Conservation (phyloP, 495 filamentous ascomycete genomes). For the Physcia stellaris region DNA sequence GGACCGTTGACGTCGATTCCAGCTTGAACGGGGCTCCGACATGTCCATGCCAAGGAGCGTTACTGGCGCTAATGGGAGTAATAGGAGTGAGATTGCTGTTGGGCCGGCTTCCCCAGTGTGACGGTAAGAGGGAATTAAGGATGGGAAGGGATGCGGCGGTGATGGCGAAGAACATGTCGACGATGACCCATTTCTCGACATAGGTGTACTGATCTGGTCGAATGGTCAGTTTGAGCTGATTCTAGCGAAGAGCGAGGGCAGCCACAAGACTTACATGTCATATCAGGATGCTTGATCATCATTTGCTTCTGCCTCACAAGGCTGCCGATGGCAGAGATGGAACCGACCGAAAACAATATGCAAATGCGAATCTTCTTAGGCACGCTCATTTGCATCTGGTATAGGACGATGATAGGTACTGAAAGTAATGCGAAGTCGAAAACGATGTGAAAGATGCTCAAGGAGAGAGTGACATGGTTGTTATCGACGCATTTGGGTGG, state of each 20-base stretch:
- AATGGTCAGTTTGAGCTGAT: no score
- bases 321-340: slow-evolving; percentile 9
- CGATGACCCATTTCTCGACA: background rate
- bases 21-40: no score
- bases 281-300: background rate
- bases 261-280: background rate
- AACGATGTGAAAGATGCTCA: slow-evolving; percentile 12
- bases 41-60: no score
- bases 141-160: background rate
- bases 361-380: slow-evolving; percentile 7
- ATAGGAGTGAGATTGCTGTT: no score
- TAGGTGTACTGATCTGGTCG: no score
- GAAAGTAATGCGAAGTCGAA: slow-evolving; percentile 14
- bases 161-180: slow-evolving; percentile 1
- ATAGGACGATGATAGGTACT: slow-evolving; percentile 14
- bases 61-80: no score
- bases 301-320: slow-evolving; percentile 5
- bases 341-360: slow-evolving; percentile 12
- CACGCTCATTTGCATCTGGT: slow-evolving; percentile 10
- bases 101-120: no score
- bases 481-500: slow-evolving; percentile 2
- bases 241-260: no score
- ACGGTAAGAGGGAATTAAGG: background rate
- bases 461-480: slow-evolving; percentile 1
- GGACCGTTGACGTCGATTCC: no score